Evolutionary conservation across 768 basidiomycete species (phyloP).

Genomic region (Kwoniella pini): DNA sequence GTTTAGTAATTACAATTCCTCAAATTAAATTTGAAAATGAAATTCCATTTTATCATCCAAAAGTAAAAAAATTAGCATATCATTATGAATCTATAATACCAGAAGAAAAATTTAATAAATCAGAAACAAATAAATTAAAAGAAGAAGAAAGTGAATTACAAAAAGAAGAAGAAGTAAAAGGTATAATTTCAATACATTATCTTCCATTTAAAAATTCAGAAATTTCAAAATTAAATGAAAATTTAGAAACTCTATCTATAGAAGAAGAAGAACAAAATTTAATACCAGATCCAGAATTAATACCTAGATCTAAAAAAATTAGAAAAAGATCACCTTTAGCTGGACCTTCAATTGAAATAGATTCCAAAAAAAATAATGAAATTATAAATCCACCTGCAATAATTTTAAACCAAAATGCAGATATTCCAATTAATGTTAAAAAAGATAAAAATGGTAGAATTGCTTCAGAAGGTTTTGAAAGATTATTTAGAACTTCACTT

Average conservation of each 20-base stretch:
- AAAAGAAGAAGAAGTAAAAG: slow-evolving; percentile 13
- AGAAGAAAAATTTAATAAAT: not conserved
- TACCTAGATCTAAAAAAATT: slow-evolving; percentile 7
- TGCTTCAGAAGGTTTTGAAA: slow-evolving; percentile 59
- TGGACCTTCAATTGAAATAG: slow-evolving; percentile 11
- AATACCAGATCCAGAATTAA: not conserved
- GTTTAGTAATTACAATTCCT: slow-evolving; percentile 54
- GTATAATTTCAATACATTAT: slow-evolving; percentile 32
- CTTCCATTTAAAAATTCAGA: no score
- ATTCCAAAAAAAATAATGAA: not conserved
- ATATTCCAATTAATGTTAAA: not conserved
- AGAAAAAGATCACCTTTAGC: slow-evolving; percentile 28
- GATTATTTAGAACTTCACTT: slow-evolving; percentile 78
- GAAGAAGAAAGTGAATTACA: slow-evolving; percentile 9
- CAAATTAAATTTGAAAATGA: slow-evolving; percentile 55
- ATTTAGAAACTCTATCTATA: not conserved
- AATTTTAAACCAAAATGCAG: slow-evolving; percentile 42
- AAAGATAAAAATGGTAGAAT: not conserved
- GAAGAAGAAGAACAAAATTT: no score
- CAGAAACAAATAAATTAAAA: slow-evolving; percentile 3
- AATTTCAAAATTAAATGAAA: slow-evolving; percentile 2
- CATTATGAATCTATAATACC: slow-evolving; percentile 58
- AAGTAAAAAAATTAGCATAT: slow-evolving; percentile 77
- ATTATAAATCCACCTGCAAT: slow-evolving; percentile 53
- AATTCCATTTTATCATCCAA: slow-evolving; percentile 88